A percentile compares a stretch with the other conserved stretches of the same genome.
Evolutionary conservation across 2,329 filamentous ascomycete genomes (phyloP).

Genomic region (Kalaharituber pfeilii): DNA sequence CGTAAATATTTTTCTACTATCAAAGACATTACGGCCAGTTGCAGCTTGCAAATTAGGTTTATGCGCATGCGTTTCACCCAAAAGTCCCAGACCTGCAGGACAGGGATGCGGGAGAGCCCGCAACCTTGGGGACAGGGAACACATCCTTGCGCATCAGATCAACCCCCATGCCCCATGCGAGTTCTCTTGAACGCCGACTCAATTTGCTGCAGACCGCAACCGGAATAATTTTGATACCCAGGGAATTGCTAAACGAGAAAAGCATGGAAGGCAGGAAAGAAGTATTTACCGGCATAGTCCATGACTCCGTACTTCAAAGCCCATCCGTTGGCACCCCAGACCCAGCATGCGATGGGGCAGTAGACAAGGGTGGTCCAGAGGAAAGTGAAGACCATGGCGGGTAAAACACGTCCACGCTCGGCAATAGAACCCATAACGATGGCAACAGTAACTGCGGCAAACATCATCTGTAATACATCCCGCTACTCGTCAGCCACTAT

Average conservation of each 20-base stretch:
- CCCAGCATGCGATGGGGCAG: constrained; percentile 92
- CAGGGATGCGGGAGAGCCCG: not conserved
- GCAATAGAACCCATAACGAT: constrained; percentile 85
- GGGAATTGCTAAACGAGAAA: not conserved
- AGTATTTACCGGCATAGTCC: constrained; percentile 56
- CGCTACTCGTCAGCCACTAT: not conserved
- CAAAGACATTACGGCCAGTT: not conserved
- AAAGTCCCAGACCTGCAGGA: too few species aligned
- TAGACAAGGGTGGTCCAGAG: constrained; percentile 95
- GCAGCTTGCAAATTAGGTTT: not conserved
- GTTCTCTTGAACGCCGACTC: not conserved
- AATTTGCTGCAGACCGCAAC: not conserved
- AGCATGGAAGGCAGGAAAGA: constrained; percentile 6
- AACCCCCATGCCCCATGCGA: not conserved
- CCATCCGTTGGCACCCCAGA: constrained; percentile 92
- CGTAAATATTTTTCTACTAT: not conserved
- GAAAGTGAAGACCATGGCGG: constrained; percentile 89
- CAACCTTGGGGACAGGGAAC: not conserved
- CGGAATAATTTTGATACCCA: too few species aligned
- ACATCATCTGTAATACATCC: constrained; percentile 57
- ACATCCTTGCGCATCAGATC: not conserved
- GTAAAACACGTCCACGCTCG: constrained; percentile 81
- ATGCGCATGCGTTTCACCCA: too few species aligned
- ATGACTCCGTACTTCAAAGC: constrained; percentile 76
- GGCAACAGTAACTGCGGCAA: constrained; percentile 79